Conservation (phyloP, 1,284 basidiomycete genomes). For the Apiotrichum mycotoxinovorans region DNA sequence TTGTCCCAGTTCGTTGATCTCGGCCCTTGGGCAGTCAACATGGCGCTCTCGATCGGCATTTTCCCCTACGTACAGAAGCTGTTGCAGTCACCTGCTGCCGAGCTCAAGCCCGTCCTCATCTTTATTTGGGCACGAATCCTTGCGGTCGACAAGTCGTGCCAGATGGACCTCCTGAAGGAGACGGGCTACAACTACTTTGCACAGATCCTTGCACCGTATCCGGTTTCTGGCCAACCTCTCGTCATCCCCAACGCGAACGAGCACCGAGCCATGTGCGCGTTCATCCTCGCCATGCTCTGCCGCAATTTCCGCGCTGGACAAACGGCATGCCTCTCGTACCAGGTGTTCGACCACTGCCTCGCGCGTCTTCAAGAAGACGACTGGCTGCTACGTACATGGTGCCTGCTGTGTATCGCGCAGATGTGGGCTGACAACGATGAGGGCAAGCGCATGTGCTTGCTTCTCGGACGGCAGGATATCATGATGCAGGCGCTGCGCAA, state of each 20-base stretch:
- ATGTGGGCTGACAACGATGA: conserved; percentile 92
- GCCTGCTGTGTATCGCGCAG: conserved; percentile 85
- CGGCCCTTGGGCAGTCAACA: conserved; percentile 96
- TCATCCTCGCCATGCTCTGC: conserved; percentile 88
- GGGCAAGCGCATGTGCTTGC: conserved; percentile 80
- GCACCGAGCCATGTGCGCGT: conserved; percentile 98
- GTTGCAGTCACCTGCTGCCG: conserved; percentile 88
- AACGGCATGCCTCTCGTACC: conserved; percentile 75
- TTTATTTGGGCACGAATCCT: conserved; percentile 99
- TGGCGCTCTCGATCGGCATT: conserved; percentile 96
- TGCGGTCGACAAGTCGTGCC: conserved; percentile 89
- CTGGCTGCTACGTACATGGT: conserved; percentile 91
- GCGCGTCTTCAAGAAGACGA: conserved; percentile 79
- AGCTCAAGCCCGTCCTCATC: conserved; percentile 94
- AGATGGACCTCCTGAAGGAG: conserved; percentile 82
- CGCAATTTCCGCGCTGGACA: conserved; percentile 85
- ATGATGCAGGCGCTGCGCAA: conserved; percentile 79
- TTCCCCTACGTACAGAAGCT: conserved; percentile 98
- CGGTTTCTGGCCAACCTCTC: conserved; percentile 37
- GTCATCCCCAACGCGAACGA: conserved; percentile 88
- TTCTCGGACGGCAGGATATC: conserved; percentile 71
- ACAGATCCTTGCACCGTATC: conserved; percentile 60
- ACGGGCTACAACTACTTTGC: conserved; percentile 87
- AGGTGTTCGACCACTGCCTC: conserved; percentile 86
- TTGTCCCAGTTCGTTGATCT: conserved; percentile 96